Conservation (phyloP, 352 stramenopile species). For the Globisporangium nagaii region DNA sequence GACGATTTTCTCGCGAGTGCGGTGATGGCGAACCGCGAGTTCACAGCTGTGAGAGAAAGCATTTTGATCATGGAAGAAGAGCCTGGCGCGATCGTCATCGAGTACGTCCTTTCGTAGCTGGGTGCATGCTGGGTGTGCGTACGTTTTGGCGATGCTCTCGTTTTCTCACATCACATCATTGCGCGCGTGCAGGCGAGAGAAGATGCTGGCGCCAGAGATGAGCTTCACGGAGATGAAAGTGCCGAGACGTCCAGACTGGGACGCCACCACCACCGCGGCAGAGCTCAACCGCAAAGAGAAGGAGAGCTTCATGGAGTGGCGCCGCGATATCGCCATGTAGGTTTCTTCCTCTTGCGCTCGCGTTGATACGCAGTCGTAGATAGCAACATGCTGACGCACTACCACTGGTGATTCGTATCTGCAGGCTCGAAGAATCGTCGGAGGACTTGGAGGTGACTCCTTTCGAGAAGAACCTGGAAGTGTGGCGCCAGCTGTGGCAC, state of each 20-base stretch:
- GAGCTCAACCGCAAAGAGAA: constrained; percentile 96
- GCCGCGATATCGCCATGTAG: constrained; percentile 92
- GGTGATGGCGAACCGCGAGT: constrained; percentile 88
- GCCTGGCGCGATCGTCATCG: constrained; percentile 48
- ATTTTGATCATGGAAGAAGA: constrained; percentile 79
- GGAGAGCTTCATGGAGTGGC: constrained; percentile 97
- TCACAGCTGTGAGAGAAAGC: constrained; percentile 88
- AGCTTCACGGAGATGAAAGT: constrained; percentile 95
- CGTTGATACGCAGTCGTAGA: background rate
- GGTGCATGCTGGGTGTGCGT: background rate
- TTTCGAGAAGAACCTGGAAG: constrained; percentile 99
- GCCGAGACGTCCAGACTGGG: constrained; percentile 94
- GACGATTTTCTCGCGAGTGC: constrained; percentile 93
- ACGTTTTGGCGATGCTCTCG: background rate
- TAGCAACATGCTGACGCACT: too few relatives aligned
- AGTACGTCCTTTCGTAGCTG: constrained; percentile 29
- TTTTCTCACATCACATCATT: background rate
- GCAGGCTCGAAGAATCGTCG: constrained; percentile 67
- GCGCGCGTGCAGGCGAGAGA: constrained; percentile 31
- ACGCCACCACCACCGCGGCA: constrained; percentile 90
- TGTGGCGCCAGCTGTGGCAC: constrained; percentile 99
- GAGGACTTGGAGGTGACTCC: constrained; percentile 92
- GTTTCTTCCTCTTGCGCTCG: constrained; percentile 2
- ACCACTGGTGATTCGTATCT: too few relatives aligned
- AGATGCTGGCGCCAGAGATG: constrained; percentile 69